phyloP scores from a whole-genome alignment of 148 eudicot genomes.

The Dysphania ambrosioides region DNA sequence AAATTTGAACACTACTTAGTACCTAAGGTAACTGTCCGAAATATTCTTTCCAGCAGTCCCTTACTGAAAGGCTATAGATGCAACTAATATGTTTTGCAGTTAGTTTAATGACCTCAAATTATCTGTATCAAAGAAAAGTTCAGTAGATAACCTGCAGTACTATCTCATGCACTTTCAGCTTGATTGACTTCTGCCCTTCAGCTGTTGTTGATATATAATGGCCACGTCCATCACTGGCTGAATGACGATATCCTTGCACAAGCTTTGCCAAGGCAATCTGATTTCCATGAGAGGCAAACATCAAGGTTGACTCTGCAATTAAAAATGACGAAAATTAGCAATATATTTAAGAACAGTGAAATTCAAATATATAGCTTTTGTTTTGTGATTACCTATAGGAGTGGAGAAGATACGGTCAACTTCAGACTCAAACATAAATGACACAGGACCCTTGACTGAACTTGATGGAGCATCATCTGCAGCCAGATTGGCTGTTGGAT shows the following conservation, averaged over 20 bases:
- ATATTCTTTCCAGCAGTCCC: too few species aligned
- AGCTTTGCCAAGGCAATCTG: conserved; percentile 91
- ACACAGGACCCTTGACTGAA: conserved; percentile 81
- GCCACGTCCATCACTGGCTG: conserved; percentile 73
- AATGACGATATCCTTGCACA: conserved; percentile 75
- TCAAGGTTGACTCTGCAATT: conserved; percentile 74
- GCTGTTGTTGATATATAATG: conserved; percentile 75
- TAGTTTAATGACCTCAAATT: background rate
- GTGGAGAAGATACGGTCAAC: conserved; percentile 93
- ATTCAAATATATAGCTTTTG: background rate
- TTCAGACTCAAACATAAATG: conserved; percentile 88
- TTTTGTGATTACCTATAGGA: conserved; percentile 65
- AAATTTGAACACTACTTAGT: background rate
- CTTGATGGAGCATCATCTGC: conserved; percentile 43
- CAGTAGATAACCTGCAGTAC: conserved; percentile 72
- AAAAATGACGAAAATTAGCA: conserved; percentile 35
- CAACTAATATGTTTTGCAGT: background rate
- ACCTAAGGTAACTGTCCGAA: background rate
- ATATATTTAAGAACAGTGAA: conserved; percentile 13
- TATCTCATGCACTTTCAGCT: conserved; percentile 76
- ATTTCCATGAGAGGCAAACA: conserved; percentile 85
- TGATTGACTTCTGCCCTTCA: conserved; percentile 81
- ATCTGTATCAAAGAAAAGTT: background rate
- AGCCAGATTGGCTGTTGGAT: conserved; percentile 53
- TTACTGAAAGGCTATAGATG: too few species aligned